phyloP scores from a whole-genome alignment of 2,329 filamentous ascomycete species.

The Cyanodermella asteris region DNA sequence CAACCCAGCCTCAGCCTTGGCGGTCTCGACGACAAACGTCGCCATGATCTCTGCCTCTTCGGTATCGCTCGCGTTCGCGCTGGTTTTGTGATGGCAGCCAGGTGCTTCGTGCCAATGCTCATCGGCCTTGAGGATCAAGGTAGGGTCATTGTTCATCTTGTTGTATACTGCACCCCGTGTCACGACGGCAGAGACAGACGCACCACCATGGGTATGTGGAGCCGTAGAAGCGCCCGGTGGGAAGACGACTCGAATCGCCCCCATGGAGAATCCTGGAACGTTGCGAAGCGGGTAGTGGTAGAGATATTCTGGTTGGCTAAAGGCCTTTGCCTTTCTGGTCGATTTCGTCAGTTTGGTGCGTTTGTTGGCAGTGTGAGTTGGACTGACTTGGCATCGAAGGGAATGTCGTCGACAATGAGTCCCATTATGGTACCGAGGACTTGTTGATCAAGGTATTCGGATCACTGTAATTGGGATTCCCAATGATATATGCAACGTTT shows the following conservation, averaged over 20 bases:
- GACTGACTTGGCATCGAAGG: background rate
- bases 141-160: conserved; percentile 8
- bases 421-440: background rate
- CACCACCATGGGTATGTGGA: conserved; percentile 8
- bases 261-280: conserved; percentile 6
- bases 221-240: conserved; percentile 7
- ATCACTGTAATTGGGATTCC: background rate
- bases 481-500: no score
- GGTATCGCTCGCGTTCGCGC: conserved; percentile 6
- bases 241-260: conserved; percentile 5
- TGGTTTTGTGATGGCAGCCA: conserved; percentile 6
- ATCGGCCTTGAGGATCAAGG: conserved; percentile 2
- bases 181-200: conserved; percentile 5
- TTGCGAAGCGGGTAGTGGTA: conserved; percentile 3
- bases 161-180: conserved; percentile 6
- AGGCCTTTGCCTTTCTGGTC: no score
- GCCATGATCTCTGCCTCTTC: conserved; percentile 4
- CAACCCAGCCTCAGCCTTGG: conserved; percentile 61
- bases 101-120: conserved; percentile 8
- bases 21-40: conserved; percentile 4
- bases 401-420: background rate
- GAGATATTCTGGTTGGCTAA: no score
- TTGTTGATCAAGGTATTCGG: no score
- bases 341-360: background rate
- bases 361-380: background rate